Base-by-base conservation (phyloP, 106 monocot genomes). In the Dendrobium huoshanense region DNA sequence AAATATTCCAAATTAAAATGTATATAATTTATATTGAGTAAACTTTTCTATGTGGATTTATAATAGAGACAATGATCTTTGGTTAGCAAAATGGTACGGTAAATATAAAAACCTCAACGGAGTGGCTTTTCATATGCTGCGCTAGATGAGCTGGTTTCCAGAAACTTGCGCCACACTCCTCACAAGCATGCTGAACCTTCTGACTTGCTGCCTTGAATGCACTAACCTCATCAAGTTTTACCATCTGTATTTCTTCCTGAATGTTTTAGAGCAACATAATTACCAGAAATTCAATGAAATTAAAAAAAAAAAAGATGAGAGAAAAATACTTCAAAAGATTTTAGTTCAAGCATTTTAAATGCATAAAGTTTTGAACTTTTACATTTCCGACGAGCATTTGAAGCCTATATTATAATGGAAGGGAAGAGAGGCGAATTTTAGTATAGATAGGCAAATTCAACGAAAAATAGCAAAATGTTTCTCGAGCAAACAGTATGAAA, bases 141-240 rank as follows among this genome's bases (percentile, higher is more conserved):
- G 6, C 29, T 5, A 74, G 74, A 44, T 74, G 13, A 74, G 74
- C 74, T 74, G 74, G 43, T 74, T 74, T 74, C 74, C 74, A 44
- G 74, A 74, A 74, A 44, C 43, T 74, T 74, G 74, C 44, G 40
- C 74, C 43, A 44, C 74, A 74, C 7, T 74, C 43, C 20, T 74
- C 74, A 44, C 74, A 74, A 74, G 42, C n/a, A 74, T 74, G 74
- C 43, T 7, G 43, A 43, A 44, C 42, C 18, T 74, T 74, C 74
- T 42, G 41, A 20, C 20, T 43, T 41, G 74, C 74, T 42, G 41
- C 20, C 74, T 74, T 74, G 43, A 29, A 29, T 44, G 43, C 18
- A 43, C n/a, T n/a, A 6, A 41, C 20, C n/a, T 74, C 74, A 44
- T 74, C 74, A 74, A 42, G 17, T 4, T 74, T 44, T 42, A 11